Evolutionary conservation across 257 asterid species (phyloP).

Genomic region (Anisodus tanguticus): DNA sequence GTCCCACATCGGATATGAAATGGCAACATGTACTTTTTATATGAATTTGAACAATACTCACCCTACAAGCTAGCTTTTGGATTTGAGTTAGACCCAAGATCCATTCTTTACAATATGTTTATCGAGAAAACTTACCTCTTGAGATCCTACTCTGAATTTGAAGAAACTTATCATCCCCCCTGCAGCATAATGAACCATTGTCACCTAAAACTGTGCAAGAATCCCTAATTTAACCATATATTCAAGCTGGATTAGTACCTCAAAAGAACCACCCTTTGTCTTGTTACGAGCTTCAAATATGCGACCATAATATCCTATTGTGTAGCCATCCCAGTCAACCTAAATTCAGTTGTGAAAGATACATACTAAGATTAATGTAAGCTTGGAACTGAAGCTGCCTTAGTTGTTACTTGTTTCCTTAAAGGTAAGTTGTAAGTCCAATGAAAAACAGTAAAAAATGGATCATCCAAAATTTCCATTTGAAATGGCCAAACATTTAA

Average conservation of each 20-base stretch:
- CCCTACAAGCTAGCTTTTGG: too few species aligned
- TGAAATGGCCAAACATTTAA: background rate
- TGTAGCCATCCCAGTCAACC: constrained; percentile 99
- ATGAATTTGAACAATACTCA: too few species aligned
- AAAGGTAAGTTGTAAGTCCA: constrained; percentile 14
- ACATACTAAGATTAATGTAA: constrained; percentile 14
- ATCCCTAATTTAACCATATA: constrained; percentile 6
- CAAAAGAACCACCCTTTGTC: constrained; percentile 97
- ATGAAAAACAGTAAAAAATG: constrained; percentile 10
- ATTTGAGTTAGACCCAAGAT: too few species aligned
- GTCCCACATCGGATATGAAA: too few species aligned
- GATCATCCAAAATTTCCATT: background rate
- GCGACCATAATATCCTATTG: constrained; percentile 97
- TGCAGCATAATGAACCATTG: constrained; percentile 45
- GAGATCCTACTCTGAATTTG: constrained; percentile 86
- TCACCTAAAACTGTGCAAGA: constrained; percentile 10
- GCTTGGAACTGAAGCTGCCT: background rate
- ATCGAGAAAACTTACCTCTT: constrained; percentile 57
- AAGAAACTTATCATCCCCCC: constrained; percentile 91
- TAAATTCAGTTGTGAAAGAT: constrained; percentile 40
- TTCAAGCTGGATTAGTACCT: constrained; percentile 51
- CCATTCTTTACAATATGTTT: background rate
- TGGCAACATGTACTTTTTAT: too few species aligned
- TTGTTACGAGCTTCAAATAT: constrained; percentile 99
- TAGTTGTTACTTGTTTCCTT: background rate